Percentiles rank a stretch among this genome's conserved stretches.
Conservation (phyloP, 306 rosid genomes). For the Castanea sativa region DNA sequence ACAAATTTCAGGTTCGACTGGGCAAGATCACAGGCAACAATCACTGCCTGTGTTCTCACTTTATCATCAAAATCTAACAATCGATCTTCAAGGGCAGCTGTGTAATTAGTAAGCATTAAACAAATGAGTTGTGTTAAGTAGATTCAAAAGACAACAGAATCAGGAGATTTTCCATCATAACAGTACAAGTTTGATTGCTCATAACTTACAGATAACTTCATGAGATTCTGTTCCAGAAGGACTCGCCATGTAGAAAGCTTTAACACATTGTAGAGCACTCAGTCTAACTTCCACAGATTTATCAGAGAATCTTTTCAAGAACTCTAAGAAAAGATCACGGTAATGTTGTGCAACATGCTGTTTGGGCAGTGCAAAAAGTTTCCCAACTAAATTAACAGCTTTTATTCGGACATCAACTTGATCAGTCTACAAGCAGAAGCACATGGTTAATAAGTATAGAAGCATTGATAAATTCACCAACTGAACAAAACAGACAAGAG, state of each 20-base stretch:
- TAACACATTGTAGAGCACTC: slow-evolving; percentile 77
- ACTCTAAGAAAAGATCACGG: slow-evolving; percentile 69
- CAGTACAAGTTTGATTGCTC: slow-evolving; percentile 8
- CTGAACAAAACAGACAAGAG: not conserved
- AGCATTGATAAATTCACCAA: not conserved
- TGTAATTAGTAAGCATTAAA: slow-evolving; percentile 27
- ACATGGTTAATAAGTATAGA: slow-evolving; percentile 20
- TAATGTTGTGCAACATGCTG: slow-evolving; percentile 57
- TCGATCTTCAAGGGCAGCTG: slow-evolving; percentile 82
- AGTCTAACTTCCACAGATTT: slow-evolving; percentile 85
- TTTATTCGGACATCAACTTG: slow-evolving; percentile 91
- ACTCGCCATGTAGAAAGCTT: slow-evolving; percentile 52
- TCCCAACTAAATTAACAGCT: slow-evolving; percentile 87
- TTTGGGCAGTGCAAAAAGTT: slow-evolving; percentile 68
- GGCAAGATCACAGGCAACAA: slow-evolving; percentile 84
- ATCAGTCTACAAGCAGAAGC: slow-evolving; percentile 60
- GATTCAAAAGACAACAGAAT: slow-evolving; percentile 18
- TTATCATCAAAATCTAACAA: slow-evolving; percentile 74
- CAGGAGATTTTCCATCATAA: slow-evolving; percentile 11
- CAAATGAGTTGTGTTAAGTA: slow-evolving; percentile 20
- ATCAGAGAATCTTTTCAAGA: slow-evolving; percentile 83
- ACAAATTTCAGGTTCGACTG: slow-evolving; percentile 52
- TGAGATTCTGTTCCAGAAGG: slow-evolving; percentile 54
- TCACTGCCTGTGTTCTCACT: slow-evolving; percentile 82
- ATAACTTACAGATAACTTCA: slow-evolving; percentile 71